Conservation (phyloP, 495 filamentous ascomycete genomes). For the Penicillium dipodomyicola region DNA sequence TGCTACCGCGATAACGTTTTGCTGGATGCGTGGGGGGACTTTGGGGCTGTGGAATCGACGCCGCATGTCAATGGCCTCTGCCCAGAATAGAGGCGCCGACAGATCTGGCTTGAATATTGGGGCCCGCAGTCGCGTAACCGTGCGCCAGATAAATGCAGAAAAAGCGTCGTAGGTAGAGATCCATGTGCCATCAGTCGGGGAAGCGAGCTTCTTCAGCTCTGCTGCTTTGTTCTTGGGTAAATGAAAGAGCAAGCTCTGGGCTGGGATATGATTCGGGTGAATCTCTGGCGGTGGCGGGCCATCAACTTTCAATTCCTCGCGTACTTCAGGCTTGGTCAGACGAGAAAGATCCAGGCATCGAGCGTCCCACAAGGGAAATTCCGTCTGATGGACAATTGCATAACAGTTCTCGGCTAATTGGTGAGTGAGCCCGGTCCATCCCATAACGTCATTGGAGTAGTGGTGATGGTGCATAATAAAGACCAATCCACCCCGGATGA, state of each 20-base stretch:
- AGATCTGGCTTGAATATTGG: slow-evolving; percentile 30
- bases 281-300: slow-evolving; percentile 29
- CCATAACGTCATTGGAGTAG: slow-evolving; percentile 45
- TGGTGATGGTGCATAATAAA: slow-evolving; percentile 47
- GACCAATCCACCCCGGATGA: slow-evolving; percentile 42
- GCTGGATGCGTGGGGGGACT: slow-evolving; percentile 30
- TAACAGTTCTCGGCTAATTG: slow-evolving; percentile 47
- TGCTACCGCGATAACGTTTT: slow-evolving; percentile 35
- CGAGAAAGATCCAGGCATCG: slow-evolving; percentile 34
- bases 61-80: slow-evolving; percentile 43
- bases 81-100: slow-evolving; percentile 26
- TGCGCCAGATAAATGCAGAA: slow-evolving; percentile 38
- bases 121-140: slow-evolving; percentile 32
- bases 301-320: slow-evolving; percentile 22
- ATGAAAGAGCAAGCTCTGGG: slow-evolving; percentile 37
- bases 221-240: slow-evolving; percentile 43
- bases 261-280: slow-evolving; percentile 30
- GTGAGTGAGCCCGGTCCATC: slow-evolving; percentile 35
- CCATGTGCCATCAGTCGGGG: slow-evolving; percentile 30
- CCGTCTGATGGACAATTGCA: slow-evolving; percentile 30
- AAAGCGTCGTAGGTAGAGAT: slow-evolving; percentile 47
- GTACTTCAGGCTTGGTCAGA: slow-evolving; percentile 21
- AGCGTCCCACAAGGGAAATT: slow-evolving; percentile 35
- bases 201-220: slow-evolving; percentile 37
- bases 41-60: slow-evolving; percentile 31